A percentile compares a stretch with the other conserved stretches of the same genome.
These are phyloP conservation scores for Fusarium hainanense DNA, from an alignment of 2,329 filamentous ascomycete species.

Conservation along the genomic window DNA sequence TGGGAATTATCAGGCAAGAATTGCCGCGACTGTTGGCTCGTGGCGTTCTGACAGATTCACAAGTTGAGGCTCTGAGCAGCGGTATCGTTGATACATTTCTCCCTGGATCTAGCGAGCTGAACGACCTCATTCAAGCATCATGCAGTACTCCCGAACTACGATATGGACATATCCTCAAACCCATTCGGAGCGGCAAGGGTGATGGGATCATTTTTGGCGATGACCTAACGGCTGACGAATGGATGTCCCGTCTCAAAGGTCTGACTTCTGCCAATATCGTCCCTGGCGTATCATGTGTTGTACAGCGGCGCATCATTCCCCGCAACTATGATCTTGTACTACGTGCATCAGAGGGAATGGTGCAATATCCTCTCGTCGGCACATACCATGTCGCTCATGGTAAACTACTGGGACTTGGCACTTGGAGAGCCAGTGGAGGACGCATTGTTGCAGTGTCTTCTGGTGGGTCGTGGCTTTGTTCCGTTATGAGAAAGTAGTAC, in stretches of 20 bases:
- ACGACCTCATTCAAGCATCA: slow-evolving; percentile 31
- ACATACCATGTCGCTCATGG: slow-evolving; percentile 50
- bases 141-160: slow-evolving; percentile 27
- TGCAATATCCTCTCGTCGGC: slow-evolving; percentile 48
- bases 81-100: slow-evolving; percentile 52
- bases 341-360: slow-evolving; percentile 38
- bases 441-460: slow-evolving; percentile 49
- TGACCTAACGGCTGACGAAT: slow-evolving; percentile 47
- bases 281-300: slow-evolving; percentile 37
- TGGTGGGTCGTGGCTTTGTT: slow-evolving; percentile 51
- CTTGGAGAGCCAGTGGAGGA: slow-evolving; percentile 47
- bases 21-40: slow-evolving; percentile 43
- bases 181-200: slow-evolving; percentile 53
- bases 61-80: slow-evolving; percentile 43
- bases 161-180: slow-evolving; percentile 52
- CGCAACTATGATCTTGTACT: slow-evolving; percentile 50
- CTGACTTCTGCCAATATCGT: slow-evolving; percentile 20
- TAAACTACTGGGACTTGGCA: slow-evolving; percentile 46
- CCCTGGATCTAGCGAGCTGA: slow-evolving; percentile 45
- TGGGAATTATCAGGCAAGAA: slow-evolving; percentile 54
- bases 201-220: slow-evolving; percentile 55
- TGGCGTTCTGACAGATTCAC: slow-evolving; percentile 42
- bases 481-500: slow-evolving; percentile 32
- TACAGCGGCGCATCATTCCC: slow-evolving; percentile 49
- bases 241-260: slow-evolving; percentile 42